Conservation (phyloP, 2,329 filamentous ascomycete species). For the Xylariaceae sp. region DNA sequence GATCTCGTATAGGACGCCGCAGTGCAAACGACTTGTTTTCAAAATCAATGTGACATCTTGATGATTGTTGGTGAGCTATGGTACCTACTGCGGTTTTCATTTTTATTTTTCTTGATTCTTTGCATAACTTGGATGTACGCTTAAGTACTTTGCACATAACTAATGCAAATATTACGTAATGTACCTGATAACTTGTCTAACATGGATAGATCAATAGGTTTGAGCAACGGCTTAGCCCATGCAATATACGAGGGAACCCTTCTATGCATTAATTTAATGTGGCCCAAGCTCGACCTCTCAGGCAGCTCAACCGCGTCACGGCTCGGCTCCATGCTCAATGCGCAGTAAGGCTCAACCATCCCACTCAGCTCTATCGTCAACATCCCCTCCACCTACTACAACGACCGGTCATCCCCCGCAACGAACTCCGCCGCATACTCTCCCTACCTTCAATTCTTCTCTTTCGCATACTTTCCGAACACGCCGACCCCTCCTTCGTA, state of each 20-base stretch:
- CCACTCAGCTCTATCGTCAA: constrained; percentile 14
- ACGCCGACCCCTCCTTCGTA: constrained; percentile 5
- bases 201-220: no score
- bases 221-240: neutral
- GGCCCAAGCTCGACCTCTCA: constrained; percentile 23
- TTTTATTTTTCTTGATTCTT: constrained; percentile 7
- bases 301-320: constrained; percentile 26
- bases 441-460: neutral
- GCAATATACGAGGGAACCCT: neutral
- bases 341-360: constrained; percentile 12
- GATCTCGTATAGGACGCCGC: neutral
- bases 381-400: constrained; percentile 5
- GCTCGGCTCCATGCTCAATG: constrained; percentile 14
- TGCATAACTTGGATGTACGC: neutral
- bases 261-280: constrained; percentile 1
- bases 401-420: neutral
- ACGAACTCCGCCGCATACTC: neutral
- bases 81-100: neutral
- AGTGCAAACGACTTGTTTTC: constrained; percentile 1
- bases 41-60: neutral
- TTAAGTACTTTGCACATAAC: neutral
- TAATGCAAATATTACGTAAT: neutral
- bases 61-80: neutral
- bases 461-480: constrained; percentile 2
- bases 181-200: no score